Percentiles rank a stretch among this genome's conserved stretches.
Conservation (phyloP, 768 basidiomycete genomes). For the Guyanaporus albipodus region DNA sequence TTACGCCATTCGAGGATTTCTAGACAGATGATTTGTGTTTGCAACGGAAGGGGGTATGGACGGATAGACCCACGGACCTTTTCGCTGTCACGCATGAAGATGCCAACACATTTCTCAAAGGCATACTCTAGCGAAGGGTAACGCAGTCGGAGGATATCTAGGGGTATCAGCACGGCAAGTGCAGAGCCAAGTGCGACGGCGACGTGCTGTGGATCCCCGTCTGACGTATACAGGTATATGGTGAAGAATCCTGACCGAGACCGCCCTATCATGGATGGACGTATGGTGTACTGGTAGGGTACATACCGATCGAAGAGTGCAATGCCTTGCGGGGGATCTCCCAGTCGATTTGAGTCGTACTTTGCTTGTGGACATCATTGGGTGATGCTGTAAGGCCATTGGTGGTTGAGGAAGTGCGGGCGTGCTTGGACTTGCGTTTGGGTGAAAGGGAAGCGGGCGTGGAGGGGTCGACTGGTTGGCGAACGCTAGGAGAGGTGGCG, state of each 20-base stretch:
- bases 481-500: background rate
- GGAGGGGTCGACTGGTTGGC: background rate
- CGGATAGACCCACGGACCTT: slow-evolving; percentile 44
- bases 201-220: slow-evolving; percentile 48
- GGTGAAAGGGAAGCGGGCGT: slow-evolving; percentile 6
- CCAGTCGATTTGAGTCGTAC: slow-evolving; percentile 54
- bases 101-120: slow-evolving; percentile 71
- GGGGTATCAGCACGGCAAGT: slow-evolving; percentile 64
- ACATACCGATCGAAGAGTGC: slow-evolving; percentile 85
- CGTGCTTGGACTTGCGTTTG: slow-evolving; percentile 16
- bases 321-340: slow-evolving; percentile 87
- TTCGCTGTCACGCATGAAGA: slow-evolving; percentile 89
- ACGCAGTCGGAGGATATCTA: slow-evolving; percentile 71
- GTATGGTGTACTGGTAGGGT: too few relatives aligned
- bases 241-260: slow-evolving; percentile 55
- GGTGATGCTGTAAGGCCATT: slow-evolving; percentile 7
- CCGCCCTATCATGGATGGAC: slow-evolving; percentile 7
- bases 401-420: slow-evolving; percentile 4
- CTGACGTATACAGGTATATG: slow-evolving; percentile 50
- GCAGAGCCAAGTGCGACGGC: slow-evolving; percentile 60
- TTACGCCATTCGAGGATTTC: slow-evolving; percentile 78
- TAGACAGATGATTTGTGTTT: background rate
- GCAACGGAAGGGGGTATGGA: background rate
- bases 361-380: slow-evolving; percentile 9
- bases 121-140: slow-evolving; percentile 58